Evolutionary conservation across 768 basidiomycete species (phyloP), one percentile per base, ranked within the genome.

Genomic region (Wakefieldia striispora): DNA sequence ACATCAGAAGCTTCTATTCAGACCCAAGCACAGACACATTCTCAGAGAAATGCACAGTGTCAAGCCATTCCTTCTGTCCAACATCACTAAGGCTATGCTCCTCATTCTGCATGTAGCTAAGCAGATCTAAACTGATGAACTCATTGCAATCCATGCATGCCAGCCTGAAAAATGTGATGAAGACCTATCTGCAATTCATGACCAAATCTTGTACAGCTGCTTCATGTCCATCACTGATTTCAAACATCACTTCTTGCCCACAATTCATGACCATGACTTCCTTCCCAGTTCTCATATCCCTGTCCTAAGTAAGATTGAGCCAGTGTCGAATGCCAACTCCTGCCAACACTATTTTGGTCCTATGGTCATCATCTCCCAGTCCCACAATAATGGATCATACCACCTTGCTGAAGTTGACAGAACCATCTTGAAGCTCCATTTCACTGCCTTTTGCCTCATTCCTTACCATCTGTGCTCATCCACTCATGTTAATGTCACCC

Each of bases 31-130:
- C 0, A 14, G 37, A 12, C 11, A 12, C 14, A 47, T 48, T 3
- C 42, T 54, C 0, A 14, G 12, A 0, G 2, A 47, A 1, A 42
- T 27, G 0, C 55, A 71, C 45, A 64, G 71, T 10, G 37, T 55
- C 2, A 55, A 68, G 19, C 63, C 64, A 0, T 37, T 70, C 4
- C 55, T 70, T 19, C 51, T 62, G 0, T 61, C 65, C 42, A 66
- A 70, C 29, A 37, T 68, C 6, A 36, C 56, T 0, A 70, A 72
- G 40, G 38, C 48, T 0, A 71, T 68, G 1, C 70, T 66, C 65
- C 55, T 62, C 13, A 54, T 55, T 0, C 54, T 66, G 0, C 59
- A 66, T 16, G 57, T 3, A 58, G 8, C 24, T 4, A 26, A 26
- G 24, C 24, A 8, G 5, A 26, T 26, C 24, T 4, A 4, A 8